Base-by-base conservation (phyloP, 2,329 filamentous ascomycete species). In the Rhinocladiella similis region DNA sequence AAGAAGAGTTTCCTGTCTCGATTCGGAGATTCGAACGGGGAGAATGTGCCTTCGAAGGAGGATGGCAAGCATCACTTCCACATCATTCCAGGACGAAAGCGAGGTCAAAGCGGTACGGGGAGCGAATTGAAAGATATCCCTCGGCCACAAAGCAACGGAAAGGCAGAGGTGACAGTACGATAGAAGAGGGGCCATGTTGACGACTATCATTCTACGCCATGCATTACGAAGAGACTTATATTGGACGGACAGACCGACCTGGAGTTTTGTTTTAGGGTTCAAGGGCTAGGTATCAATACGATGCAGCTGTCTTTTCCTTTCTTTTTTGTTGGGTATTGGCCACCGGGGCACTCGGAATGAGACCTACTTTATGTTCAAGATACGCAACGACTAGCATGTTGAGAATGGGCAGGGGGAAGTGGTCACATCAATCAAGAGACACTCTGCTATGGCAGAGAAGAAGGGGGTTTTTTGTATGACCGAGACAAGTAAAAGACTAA, bases 1-100 rank as follows among this genome's bases (percentile, higher is more conserved):
- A 92, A 90, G 76, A 86, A 85, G 56, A 82, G 89, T 12, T 87
- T 96, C 68, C 90, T 97, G 63, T 82, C 90, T 47, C 86, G 88
- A 63, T 91, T 97, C 67, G 88, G 87, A 50, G 88, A 92, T 56
- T 72, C 72, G 60, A 69, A 67, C 19, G 63, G 56, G 33, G 72
- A 72, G 42, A 67, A 73, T 14, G 71, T 73, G 19, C 41, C 64
- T 45, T 54, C 69, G 10, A 67, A 59, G 27, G 67, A 67, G 20
- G 75, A 76, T 27, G 72, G 73, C 48, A 75, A 76, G 54, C 74
- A 73, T 67, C 72, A 80, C 75, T 72, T 74, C 74, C 83, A 71
- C 70, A 90, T 91, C 69, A 80, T 90, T 53, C 82, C 84, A 2
- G 86, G 88, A 14, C 80, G 90, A 66, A 92, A 90, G 77, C 78